Evolutionary conservation across 352 stramenopile genomes (phyloP).

Genomic region (Globisporangium uncinulatum): DNA sequence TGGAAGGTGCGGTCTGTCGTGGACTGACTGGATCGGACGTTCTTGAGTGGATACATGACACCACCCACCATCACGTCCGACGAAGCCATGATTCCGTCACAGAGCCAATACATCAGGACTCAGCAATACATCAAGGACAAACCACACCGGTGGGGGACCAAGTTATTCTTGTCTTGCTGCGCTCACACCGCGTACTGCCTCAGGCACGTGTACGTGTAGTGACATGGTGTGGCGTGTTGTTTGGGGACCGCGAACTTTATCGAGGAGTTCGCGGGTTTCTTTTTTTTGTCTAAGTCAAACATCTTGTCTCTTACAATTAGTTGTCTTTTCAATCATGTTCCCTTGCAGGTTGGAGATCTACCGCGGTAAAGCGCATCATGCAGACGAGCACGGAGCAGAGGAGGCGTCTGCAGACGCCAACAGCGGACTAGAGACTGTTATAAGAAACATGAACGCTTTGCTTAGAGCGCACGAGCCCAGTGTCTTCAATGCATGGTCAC

Average conservation of each 20-base stretch:
- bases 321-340: not conserved
- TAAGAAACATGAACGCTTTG: not conserved
- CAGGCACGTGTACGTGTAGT: not conserved
- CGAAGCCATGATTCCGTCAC: not conserved
- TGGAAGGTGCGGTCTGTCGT: constrained; percentile 8
- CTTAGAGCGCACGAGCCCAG: not conserved
- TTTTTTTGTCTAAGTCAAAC: not conserved
- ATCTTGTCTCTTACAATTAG: not conserved
- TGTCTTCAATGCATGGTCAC: not conserved
- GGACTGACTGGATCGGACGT: constrained; percentile 1
- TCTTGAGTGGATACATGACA: not conserved
- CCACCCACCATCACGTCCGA: not conserved
- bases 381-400: not conserved
- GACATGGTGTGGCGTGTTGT: not conserved
- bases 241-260: not conserved
- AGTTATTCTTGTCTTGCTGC: not conserved
- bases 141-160: not conserved
- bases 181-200: not conserved
- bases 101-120: not conserved
- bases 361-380: not conserved
- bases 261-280: not conserved
- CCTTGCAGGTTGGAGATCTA: not conserved
- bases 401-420: too few relatives aligned
- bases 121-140: not conserved
- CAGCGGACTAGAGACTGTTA: too few relatives aligned